These are phyloP conservation scores for Phytophthora tubulina DNA, from an alignment of 352 stramenopile genomes.

Conservation along the genomic window DNA sequence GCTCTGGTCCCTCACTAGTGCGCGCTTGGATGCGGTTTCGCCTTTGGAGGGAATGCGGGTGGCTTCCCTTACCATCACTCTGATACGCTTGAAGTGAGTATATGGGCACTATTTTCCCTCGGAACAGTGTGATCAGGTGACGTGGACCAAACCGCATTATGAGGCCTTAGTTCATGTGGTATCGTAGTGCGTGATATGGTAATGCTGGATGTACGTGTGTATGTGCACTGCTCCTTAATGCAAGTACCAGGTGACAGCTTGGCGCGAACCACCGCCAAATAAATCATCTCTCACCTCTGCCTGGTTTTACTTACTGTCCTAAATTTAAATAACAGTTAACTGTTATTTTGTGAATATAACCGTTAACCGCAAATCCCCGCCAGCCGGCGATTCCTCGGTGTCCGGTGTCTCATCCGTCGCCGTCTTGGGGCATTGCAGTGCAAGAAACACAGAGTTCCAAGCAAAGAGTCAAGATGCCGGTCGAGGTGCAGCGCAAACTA, in stretches of 20 bases:
- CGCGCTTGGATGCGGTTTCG: constrained; percentile 45
- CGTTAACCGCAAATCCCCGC: constrained; percentile 4
- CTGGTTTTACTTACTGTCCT: not conserved
- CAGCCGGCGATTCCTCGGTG: constrained; percentile 8
- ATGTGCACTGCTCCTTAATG: not conserved
- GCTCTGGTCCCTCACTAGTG: constrained; percentile 5
- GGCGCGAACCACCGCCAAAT: constrained; percentile 2
- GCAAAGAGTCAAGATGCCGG: constrained; percentile 64
- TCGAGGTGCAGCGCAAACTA: constrained; percentile 96
- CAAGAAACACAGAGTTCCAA: constrained; percentile 21
- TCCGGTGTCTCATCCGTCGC: constrained; percentile 31
- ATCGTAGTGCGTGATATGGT: not conserved
- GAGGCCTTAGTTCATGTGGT: not conserved
- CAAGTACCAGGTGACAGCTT: constrained; percentile 5
- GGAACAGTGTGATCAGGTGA: constrained; percentile 20
- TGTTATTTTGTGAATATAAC: too few species aligned
- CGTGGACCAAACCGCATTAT: not conserved
- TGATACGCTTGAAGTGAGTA: constrained; percentile 20
- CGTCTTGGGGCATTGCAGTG: constrained; percentile 12
- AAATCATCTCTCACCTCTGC: not conserved
- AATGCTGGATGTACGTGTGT: not conserved
- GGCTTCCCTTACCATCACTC: not conserved
- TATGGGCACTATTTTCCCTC: constrained; percentile 9
- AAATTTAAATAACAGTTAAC: too few species aligned
- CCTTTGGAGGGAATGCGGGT: constrained; percentile 18